These are phyloP conservation scores for Cordyceps tenuipes DNA, from an alignment of 2,329 filamentous ascomycete species.

Conservation along the genomic window DNA sequence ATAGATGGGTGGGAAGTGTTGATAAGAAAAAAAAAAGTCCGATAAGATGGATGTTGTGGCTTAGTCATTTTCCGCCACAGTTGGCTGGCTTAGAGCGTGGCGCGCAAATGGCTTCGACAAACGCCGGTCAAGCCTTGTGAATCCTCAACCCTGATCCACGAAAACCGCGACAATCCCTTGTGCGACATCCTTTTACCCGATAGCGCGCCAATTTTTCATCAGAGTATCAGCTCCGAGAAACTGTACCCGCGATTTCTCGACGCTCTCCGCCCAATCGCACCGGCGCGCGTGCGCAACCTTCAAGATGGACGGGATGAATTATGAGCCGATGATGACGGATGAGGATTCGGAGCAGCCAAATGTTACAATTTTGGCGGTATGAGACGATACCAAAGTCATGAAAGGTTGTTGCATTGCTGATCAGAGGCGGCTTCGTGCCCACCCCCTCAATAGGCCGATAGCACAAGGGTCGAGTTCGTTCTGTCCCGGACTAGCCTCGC, in stretches of 20 bases:
- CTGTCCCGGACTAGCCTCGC: conserved; percentile 81
- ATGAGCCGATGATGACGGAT: conserved; percentile 53
- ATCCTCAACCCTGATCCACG: not conserved
- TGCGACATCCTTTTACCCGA: not conserved
- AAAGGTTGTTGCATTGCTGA: conserved; percentile 8
- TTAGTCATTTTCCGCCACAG: conserved; percentile 12
- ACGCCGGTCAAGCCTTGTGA: not conserved
- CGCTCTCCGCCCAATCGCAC: not conserved
- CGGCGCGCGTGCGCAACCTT: conserved; percentile 8
- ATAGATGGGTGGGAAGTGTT: conserved; percentile 2
- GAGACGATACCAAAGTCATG: conserved; percentile 14
- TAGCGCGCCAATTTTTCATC: not conserved
- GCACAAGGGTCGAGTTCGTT: conserved; percentile 80
- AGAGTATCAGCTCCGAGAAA: not conserved
- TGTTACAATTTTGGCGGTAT: conserved; percentile 53
- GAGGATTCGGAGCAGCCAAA: conserved; percentile 47
- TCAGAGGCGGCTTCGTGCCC: not conserved
- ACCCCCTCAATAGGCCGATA: conserved; percentile 55
- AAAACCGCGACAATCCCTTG: not conserved
- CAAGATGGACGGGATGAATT: conserved; percentile 44
- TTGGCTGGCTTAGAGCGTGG: not conserved
- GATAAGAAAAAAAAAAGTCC: too few species aligned
- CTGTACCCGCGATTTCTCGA: not conserved
- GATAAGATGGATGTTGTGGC: not conserved
- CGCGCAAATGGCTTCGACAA: not conserved